phyloP scores from a whole-genome alignment of 2,329 filamentous ascomycete genomes.

The Monilinia laxa region DNA sequence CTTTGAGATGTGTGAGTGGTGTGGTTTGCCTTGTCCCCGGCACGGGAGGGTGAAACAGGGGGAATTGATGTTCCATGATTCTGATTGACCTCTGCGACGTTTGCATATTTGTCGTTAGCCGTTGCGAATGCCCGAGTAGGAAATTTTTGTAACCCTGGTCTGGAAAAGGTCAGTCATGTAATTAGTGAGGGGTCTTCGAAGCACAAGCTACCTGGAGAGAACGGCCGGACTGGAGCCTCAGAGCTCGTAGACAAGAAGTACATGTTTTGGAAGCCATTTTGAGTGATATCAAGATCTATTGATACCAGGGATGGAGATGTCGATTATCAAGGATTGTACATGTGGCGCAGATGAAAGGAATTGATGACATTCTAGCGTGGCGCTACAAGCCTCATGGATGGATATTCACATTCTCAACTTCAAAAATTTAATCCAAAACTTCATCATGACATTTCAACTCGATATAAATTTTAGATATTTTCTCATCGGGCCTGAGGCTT shows the following conservation, averaged over 20 bases:
- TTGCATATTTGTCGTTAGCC: conserved; percentile 34
- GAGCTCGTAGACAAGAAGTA: conserved; percentile 35
- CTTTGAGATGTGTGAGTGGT: conserved; percentile 15
- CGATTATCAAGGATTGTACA: no score
- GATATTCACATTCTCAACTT: no score
- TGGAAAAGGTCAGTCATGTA: conserved; percentile 23
- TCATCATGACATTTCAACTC: no score
- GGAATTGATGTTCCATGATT: conserved; percentile 30
- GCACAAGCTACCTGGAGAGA: conserved; percentile 26
- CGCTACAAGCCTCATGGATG: no score
- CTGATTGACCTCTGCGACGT: conserved; percentile 28
- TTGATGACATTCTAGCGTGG: not conserved
- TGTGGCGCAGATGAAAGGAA: no score
- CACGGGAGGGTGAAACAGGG: conserved; percentile 25
- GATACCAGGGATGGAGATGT: not conserved
- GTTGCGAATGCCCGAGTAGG: conserved; percentile 33
- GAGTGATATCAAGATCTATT: not conserved
- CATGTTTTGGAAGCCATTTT: conserved; percentile 37
- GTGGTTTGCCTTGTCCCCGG: conserved; percentile 23
- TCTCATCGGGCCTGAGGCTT: no score
- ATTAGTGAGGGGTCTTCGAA: not conserved
- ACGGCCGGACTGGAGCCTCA: conserved; percentile 32
- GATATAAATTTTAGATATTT: no score
- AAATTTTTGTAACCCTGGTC: conserved; percentile 14
- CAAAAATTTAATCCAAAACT: no score